These are phyloP conservation scores for Yamadazyma endophytica DNA, from an alignment of 805 yeast genomes.

Conservation along the genomic window DNA sequence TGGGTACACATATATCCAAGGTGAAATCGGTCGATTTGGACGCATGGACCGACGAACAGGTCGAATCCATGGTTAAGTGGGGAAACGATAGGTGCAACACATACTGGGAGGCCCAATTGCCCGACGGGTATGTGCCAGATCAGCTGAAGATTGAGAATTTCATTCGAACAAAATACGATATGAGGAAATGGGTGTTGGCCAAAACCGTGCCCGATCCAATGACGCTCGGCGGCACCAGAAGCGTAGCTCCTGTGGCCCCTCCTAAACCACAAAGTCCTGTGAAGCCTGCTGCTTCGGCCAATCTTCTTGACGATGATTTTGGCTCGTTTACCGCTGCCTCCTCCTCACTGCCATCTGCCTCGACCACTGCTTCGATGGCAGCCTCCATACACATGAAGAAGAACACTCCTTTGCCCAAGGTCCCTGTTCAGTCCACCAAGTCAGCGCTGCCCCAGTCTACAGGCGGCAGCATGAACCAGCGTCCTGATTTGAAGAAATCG, in stretches of 20 bases:
- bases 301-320: constrained; percentile 38
- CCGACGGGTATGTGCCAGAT: constrained; percentile 70
- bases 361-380: background rate
- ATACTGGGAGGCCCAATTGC: constrained; percentile 81
- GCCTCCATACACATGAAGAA: background rate
- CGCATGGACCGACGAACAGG: constrained; percentile 94
- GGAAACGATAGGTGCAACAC: constrained; percentile 77
- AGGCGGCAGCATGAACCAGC: constrained; percentile 30
- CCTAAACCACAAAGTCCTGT: constrained; percentile 3
- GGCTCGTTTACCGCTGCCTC: constrained; percentile 33
- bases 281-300: constrained; percentile 4
- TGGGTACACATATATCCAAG: constrained; percentile 93
- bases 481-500: constrained; percentile 90
- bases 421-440: constrained; percentile 5
- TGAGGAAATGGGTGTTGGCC: constrained; percentile 80
- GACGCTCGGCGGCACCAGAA: constrained; percentile 1
- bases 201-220: constrained; percentile 57
- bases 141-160: constrained; percentile 82
- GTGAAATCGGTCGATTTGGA: constrained; percentile 94
- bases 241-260: background rate
- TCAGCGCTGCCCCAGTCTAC: constrained; percentile 26
- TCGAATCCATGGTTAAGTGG: constrained; percentile 77
- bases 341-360: background rate
- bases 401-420: constrained; percentile 11
- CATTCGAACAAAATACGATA: constrained; percentile 86